These are phyloP conservation scores for Skeletonema menzelii DNA, from an alignment of 108 stramenopile genomes.

Conservation along the genomic window DNA sequence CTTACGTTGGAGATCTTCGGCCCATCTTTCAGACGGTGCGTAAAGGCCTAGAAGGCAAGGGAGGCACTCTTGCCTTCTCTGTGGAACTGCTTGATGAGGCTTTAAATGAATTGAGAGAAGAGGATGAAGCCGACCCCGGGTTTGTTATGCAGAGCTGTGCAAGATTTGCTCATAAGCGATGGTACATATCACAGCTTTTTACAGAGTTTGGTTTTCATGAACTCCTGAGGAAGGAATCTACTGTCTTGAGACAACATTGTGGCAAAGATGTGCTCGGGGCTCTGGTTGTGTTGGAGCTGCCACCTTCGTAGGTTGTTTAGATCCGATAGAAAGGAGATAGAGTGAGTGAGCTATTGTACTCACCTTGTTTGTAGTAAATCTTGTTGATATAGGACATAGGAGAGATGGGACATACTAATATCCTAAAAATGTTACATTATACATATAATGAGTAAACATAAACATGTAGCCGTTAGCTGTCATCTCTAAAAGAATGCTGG, in stretches of 20 bases:
- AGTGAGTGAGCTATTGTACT: background rate
- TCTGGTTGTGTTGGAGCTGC: constrained; percentile 25
- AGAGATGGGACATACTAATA: background rate
- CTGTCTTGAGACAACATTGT: constrained; percentile 34
- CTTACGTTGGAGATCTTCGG: constrained; percentile 61
- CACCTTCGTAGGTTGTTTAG: constrained; percentile 7
- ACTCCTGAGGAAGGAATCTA: constrained; percentile 25
- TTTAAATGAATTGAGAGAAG: constrained; percentile 1
- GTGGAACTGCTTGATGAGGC: constrained; percentile 56
- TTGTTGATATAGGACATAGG: background rate
- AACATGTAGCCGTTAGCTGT: background rate
- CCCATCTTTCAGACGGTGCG: constrained; percentile 45
- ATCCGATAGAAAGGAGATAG: background rate
- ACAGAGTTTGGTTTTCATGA: constrained; percentile 40
- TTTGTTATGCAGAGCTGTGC: constrained; percentile 61
- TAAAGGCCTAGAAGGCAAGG: constrained; percentile 22
- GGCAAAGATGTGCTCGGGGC: constrained; percentile 35
- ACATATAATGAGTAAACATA: background rate
- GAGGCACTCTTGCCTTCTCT: constrained; percentile 65
- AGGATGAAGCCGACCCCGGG: constrained; percentile 16
- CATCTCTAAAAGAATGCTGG: background rate
- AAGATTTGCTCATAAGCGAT: constrained; percentile 61
- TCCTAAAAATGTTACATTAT: background rate
- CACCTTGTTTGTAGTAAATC: background rate
- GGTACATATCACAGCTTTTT: constrained; percentile 48